Percentiles rank a stretch among this genome's conserved stretches.
Conservation (phyloP, 2,329 filamentous ascomycete genomes). For the Fusarium sp. region DNA sequence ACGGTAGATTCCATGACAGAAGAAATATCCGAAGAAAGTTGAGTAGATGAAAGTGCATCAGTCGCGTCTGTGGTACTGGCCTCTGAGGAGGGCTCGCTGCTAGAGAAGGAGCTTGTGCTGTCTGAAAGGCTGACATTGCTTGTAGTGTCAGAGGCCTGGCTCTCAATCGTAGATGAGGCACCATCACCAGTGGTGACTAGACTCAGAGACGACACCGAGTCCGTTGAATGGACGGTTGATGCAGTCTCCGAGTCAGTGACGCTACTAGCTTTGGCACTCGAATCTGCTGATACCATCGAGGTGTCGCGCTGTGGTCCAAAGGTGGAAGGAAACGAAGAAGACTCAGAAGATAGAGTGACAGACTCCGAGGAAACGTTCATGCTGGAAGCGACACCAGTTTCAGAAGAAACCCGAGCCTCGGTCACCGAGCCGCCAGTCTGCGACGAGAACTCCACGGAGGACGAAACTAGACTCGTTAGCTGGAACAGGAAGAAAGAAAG, state of each 20-base stretch:
- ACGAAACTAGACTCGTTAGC: conserved; percentile 29
- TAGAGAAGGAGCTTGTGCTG: conserved; percentile 1
- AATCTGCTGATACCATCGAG: conserved; percentile 23
- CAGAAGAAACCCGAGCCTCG: background rate
- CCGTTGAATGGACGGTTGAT: conserved; percentile 8
- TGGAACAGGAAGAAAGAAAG: too few species aligned
- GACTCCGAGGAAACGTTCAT: conserved; percentile 2
- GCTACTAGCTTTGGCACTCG: conserved; percentile 34
- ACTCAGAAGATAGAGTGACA: background rate
- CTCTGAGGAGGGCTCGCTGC: background rate
- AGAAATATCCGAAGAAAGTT: background rate
- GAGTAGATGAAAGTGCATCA: background rate
- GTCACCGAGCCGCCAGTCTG: background rate
- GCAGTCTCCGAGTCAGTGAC: conserved; percentile 14
- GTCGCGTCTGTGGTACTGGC: background rate
- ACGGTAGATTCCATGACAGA: background rate
- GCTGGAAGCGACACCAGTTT: background rate
- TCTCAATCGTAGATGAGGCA: background rate
- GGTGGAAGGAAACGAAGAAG: conserved; percentile 8
- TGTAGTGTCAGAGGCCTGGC: background rate
- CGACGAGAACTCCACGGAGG: conserved; percentile 6
- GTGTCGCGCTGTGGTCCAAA: background rate
- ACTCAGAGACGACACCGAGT: conserved; percentile 1
- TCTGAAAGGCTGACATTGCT: background rate
- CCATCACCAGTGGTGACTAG: background rate